These are phyloP conservation scores for Sporothrix curviconia DNA, from an alignment of 2,329 filamentous ascomycete genomes.

Conservation along the genomic window DNA sequence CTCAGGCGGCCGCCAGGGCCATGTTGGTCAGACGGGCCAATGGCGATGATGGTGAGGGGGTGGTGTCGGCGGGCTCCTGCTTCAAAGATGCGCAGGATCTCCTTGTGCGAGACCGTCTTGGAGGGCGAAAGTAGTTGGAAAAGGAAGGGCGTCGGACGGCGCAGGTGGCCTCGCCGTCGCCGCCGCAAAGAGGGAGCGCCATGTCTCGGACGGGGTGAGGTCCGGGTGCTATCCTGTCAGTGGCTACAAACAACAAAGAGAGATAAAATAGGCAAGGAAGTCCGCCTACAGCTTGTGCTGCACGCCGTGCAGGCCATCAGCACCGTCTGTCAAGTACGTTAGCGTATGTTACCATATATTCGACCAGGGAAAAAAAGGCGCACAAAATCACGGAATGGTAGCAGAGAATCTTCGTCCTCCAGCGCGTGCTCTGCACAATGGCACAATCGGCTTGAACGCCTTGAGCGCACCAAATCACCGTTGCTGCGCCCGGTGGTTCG, in stretches of 20 bases:
- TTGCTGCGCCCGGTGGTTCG: constrained; percentile 57
- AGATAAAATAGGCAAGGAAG: not conserved
- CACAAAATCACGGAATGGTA: no score
- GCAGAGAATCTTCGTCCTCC: constrained; percentile 74
- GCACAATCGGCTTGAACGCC: constrained; percentile 72
- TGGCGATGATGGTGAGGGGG: constrained; percentile 85
- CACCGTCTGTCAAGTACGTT: constrained; percentile 50
- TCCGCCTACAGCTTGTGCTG: constrained; percentile 52
- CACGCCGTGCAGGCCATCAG: constrained; percentile 70
- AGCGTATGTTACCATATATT: not conserved
- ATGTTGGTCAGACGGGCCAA: constrained; percentile 93
- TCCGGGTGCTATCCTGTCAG: constrained; percentile 51
- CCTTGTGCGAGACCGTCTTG: constrained; percentile 64
- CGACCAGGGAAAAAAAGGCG: not conserved
- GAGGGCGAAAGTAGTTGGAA: constrained; percentile 67
- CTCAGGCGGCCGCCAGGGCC: constrained; percentile 76
- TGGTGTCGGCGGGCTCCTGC: constrained; percentile 73
- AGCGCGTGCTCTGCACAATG: constrained; percentile 76
- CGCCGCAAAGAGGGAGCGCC: constrained; percentile 66
- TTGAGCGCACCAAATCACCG: constrained; percentile 65
- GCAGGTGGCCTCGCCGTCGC: constrained; percentile 24
- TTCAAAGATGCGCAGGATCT: constrained; percentile 82
- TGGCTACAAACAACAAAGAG: not conserved
- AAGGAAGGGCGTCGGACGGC: constrained; percentile 34
- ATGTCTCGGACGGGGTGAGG: constrained; percentile 65